Evolutionary conservation across 441 rosid species (phyloP).

Genomic region (Populus hybrid): DNA sequence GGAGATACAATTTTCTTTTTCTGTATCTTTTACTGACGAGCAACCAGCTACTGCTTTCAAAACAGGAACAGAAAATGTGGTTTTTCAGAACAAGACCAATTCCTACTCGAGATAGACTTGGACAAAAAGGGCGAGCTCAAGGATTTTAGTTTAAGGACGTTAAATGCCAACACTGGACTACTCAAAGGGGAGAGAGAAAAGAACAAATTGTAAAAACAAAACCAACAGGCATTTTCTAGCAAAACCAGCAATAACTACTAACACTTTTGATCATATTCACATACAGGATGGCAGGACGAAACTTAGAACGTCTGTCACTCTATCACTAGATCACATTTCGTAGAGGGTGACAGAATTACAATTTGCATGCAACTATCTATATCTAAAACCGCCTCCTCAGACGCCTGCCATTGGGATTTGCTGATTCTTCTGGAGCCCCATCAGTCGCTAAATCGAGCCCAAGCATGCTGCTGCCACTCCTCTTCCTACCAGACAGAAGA

Average conservation of each 20-base stretch:
- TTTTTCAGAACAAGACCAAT: no score
- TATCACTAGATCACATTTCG: background rate
- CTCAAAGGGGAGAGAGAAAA: background rate
- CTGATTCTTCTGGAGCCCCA: slow-evolving; percentile 47
- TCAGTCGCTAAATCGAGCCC: slow-evolving; percentile 54
- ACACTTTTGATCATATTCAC: background rate
- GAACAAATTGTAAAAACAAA: background rate
- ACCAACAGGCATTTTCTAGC: background rate
- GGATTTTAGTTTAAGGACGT: no score
- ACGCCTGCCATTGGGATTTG: slow-evolving; percentile 58
- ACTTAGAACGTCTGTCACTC: background rate
- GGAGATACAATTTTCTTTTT: no score
- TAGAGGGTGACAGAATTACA: background rate
- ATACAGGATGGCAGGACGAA: background rate
- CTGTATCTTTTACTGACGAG: no score
- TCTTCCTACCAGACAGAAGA: slow-evolving; percentile 52
- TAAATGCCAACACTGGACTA: no score
- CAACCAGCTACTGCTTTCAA: no score
- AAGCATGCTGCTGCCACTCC: slow-evolving; percentile 71
- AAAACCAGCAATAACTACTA: background rate
- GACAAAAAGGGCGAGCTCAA: no score
- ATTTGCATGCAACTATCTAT: slow-evolving; percentile 5
- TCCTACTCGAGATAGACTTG: no score
- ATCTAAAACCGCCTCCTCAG: slow-evolving; percentile 53
- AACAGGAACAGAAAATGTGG: no score